A percentile compares a stretch with the other conserved stretches of the same genome.
Evolutionary conservation across 2,329 filamentous ascomycete genomes (phyloP).

Genomic region (Cladophialophora bantiana): DNA sequence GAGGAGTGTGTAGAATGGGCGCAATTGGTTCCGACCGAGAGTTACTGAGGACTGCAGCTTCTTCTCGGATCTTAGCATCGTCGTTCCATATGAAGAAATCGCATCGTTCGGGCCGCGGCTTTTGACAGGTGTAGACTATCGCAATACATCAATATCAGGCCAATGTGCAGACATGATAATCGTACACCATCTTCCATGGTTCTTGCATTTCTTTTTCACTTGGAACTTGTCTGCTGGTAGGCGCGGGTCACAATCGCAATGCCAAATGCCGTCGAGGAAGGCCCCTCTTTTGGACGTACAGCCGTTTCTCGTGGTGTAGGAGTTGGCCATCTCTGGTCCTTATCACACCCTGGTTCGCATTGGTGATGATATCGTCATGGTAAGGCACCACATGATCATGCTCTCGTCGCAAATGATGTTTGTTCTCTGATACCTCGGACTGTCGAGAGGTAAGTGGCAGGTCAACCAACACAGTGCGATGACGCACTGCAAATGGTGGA

Average conservation of each 20-base stretch:
- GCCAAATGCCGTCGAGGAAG: constrained; percentile 56
- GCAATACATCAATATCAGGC: constrained; percentile 7
- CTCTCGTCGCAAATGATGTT: neutral
- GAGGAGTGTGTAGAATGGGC: constrained; percentile 39
- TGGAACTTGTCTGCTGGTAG: constrained; percentile 62
- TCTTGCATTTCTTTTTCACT: constrained; percentile 63
- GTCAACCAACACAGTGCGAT: no score
- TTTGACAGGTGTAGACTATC: constrained; percentile 65
- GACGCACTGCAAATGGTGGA: constrained; percentile 26
- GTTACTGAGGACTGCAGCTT: constrained; percentile 57
- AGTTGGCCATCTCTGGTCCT: constrained; percentile 26
- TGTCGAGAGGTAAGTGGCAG: neutral
- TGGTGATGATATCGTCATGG: neutral
- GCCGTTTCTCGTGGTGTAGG: constrained; percentile 35
- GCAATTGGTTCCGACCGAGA: constrained; percentile 53
- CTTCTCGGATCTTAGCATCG: constrained; percentile 63
- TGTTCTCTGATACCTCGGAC: neutral
- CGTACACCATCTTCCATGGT: constrained; percentile 63
- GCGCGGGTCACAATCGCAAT: constrained; percentile 63
- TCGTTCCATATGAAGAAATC: constrained; percentile 68
- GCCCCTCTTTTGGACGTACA: constrained; percentile 46
- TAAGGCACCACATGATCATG: neutral
- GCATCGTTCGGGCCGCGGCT: constrained; percentile 57
- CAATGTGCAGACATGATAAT: constrained; percentile 15
- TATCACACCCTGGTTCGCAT: neutral